Base-by-base conservation (phyloP, 208 protist species). In the Acanthamoeba healyi region DNA sequence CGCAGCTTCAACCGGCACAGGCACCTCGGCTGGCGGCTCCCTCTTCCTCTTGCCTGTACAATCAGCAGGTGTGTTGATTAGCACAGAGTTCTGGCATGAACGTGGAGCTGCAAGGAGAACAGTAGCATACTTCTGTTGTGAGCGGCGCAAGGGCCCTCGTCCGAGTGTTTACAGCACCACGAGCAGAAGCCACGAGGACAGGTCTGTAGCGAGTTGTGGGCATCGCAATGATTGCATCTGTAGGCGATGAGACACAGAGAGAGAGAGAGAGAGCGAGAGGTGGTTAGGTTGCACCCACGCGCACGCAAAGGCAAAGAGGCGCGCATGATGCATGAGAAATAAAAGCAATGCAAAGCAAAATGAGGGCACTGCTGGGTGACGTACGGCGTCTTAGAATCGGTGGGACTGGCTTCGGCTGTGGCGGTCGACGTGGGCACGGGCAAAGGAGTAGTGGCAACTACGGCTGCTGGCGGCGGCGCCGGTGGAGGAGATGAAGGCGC, bases 121-220 rank as follows among this genome's bases (percentile, higher is more conserved):
- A 42, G 65, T 24, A 82, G 5, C 36, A 40, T 51, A 82, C 72
- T 34, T 24, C n/a, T 82, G 7, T 44, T 22, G 42, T 82, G 72
- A 9, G 72, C 72, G 24, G 12, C 19, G 29, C 72, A 82, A 26
- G 72, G 72, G 17, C 72, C 72, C 40, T 51, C 72, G 22, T 82
- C 72, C 42, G 72, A 44, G 72, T 82, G 72, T 32, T 51, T 82
- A 40, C 72, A 82, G 42, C 72, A 82, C 42, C 36, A 82, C 40
- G 72, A 44, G 42, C 72, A 82, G 72, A n/a, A 82, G 40, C 40
- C 72, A 32, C 72, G 72, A 6, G 72, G 42, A 24, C 72, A 82
- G 22, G 40, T 32, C 12, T 51, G 19, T 5, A 82, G 72, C 36
- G 72, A 44, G 36, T 82, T 82, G 12, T 82, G 72, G 34, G 72